phyloP scores from a whole-genome alignment of 352 stramenopile genomes.

The Globisporangium solare region DNA sequence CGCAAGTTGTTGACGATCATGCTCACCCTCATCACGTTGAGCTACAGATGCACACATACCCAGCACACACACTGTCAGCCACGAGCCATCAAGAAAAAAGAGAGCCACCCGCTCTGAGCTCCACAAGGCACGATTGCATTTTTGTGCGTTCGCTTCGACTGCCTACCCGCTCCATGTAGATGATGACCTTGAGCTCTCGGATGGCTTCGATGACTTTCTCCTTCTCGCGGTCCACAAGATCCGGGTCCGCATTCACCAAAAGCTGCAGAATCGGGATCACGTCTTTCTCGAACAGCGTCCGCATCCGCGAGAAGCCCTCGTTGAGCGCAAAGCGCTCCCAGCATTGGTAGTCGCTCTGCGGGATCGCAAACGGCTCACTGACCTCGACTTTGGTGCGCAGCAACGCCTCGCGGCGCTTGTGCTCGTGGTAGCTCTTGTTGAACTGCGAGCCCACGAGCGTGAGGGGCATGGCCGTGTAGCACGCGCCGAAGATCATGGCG shows the following conservation, averaged over 20 bases:
- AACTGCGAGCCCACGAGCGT: conserved; percentile 78
- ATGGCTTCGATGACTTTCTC: conserved; percentile 20
- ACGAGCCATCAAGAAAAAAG: too few species aligned
- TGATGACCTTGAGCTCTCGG: conserved; percentile 43
- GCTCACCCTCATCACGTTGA: conserved; percentile 60
- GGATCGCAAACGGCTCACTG: conserved; percentile 52
- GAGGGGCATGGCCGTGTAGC: conserved; percentile 78
- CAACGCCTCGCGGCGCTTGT: conserved; percentile 69
- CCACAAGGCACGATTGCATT: too few species aligned
- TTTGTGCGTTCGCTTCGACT: too few species aligned
- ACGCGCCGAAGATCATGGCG: conserved; percentile 80
- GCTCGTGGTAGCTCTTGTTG: conserved; percentile 78
- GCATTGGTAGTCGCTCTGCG: conserved; percentile 28
- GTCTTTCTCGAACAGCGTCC: conserved; percentile 25
- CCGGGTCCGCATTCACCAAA: conserved; percentile 40
- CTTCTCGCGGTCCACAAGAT: conserved; percentile 42
- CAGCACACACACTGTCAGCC: neutral
- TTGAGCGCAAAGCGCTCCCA: conserved; percentile 57
- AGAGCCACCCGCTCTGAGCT: neutral
- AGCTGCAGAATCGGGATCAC: conserved; percentile 39
- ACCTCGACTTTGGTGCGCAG: conserved; percentile 69
- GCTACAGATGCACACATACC: conserved; percentile 21
- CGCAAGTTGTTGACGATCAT: conserved; percentile 57
- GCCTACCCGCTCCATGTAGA: conserved; percentile 46
- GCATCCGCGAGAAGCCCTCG: conserved; percentile 40